Percentiles rank a stretch among this genome's conserved stretches.
Evolutionary conservation across 169 alveolate genomes (phyloP).

Genomic region (Theileria orientalis): DNA sequence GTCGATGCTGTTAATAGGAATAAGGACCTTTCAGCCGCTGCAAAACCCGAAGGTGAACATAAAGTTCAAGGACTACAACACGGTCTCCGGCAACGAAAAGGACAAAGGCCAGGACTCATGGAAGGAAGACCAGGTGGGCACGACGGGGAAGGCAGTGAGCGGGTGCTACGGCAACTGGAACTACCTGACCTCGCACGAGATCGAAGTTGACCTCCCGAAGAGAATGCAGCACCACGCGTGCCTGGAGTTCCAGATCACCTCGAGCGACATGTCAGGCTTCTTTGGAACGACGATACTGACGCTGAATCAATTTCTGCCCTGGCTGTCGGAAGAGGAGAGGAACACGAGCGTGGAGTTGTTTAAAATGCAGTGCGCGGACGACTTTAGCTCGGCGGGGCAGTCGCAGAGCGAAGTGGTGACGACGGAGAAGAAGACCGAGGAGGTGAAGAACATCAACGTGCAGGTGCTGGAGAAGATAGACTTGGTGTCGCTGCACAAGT

Average conservation of each 20-base stretch:
- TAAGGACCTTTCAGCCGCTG: constrained; percentile 79
- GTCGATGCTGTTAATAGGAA: constrained; percentile 81
- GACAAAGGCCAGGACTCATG: background rate
- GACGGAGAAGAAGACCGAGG: constrained; percentile 26
- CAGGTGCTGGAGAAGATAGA: constrained; percentile 40
- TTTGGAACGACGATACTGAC: constrained; percentile 79
- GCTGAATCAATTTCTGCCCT: constrained; percentile 77
- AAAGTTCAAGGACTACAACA: constrained; percentile 75
- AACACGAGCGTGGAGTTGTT: constrained; percentile 70
- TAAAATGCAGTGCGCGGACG: constrained; percentile 73
- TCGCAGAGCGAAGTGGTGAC: constrained; percentile 20
- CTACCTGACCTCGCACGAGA: constrained; percentile 65
- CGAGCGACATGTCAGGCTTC: constrained; percentile 34
- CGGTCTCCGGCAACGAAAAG: background rate
- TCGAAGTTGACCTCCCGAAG: constrained; percentile 75
- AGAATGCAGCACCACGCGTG: constrained; percentile 84
- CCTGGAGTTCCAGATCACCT: constrained; percentile 70
- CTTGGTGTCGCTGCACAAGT: constrained; percentile 45
- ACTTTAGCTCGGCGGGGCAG: constrained; percentile 76
- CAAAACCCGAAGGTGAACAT: constrained; percentile 79
- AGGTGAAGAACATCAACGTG: constrained; percentile 45
- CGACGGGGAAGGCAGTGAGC: constrained; percentile 29
- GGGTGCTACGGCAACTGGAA: constrained; percentile 75
- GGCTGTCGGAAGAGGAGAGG: constrained; percentile 77
- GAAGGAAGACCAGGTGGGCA: background rate